Evolutionary conservation across 2,329 filamentous ascomycete species (phyloP), one percentile per base, ranked within the genome.

Genomic region (Colletotrichum lindemuthianum): DNA sequence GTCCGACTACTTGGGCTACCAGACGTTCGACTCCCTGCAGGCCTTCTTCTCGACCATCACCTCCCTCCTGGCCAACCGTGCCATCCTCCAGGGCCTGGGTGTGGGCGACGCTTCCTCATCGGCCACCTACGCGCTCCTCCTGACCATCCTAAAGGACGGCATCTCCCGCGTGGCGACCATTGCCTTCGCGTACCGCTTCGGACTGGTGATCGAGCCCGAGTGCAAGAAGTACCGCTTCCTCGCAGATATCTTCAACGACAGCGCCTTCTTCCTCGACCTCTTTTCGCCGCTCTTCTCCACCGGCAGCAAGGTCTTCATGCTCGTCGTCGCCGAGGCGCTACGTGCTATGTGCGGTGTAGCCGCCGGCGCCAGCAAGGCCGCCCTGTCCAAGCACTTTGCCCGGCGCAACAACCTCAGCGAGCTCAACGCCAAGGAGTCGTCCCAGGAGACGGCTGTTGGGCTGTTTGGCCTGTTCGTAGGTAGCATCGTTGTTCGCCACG

Each of bases 371-470:
- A 91, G 92, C 68, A 98, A 98, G 77, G 95, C 95, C 2, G 94
- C 91, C 66, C 79, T 99, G 70, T 96, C 92, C 73, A 91, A 92
- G 10, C 96, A 99, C 78, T 98, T 99, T 81, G 93, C 95, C 8
- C 88, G 84, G 69, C 88, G 89, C 73, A 92, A 93, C 41, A 98
- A 97, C 75, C 79, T 98, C 48, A 95, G 92, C 2, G 95, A 98
- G 76, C 83, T 99, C 60, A 98, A 97, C 78, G 94, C 95, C 60
- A 89, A 97, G 85, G 95, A 98, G 75, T 93, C 93, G 11, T 96
- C 92, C 69, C 96, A 98, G 79, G 96, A 98, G 78, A 98, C 95
- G 0, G 88, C 97, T 16, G 92, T 99, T 60, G 95, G 92, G 2
- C 82, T 98, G 33, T 67, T 97, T 39, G 96, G 96, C 2, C 93